These are phyloP conservation scores for Phaeoacremonium minimum DNA, from an alignment of 2,329 filamentous ascomycete species.

Conservation along the genomic window DNA sequence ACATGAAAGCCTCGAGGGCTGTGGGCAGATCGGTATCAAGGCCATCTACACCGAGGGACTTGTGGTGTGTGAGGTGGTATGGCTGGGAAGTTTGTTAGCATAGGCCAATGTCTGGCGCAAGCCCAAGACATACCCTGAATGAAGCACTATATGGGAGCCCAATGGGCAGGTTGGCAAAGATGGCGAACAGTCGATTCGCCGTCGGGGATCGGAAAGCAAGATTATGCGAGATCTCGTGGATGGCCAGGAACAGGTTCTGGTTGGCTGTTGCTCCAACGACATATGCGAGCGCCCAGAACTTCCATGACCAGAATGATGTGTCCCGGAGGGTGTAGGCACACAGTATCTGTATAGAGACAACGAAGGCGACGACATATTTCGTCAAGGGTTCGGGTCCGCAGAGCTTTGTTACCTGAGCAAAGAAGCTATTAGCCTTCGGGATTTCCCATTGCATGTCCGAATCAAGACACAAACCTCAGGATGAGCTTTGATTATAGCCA, in stretches of 20 bases:
- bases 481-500: slow-evolving; percentile 96
- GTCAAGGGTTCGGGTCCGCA: slow-evolving; percentile 95
- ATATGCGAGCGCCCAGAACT: slow-evolving; percentile 84
- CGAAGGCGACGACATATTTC: slow-evolving; percentile 82
- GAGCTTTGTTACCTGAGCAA: slow-evolving; percentile 81
- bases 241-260: slow-evolving; percentile 97
- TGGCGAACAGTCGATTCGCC: slow-evolving; percentile 81
- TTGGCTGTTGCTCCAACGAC: slow-evolving; percentile 91
- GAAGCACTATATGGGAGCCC: slow-evolving; percentile 94
- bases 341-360: slow-evolving; percentile 76
- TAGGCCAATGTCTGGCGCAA: not conserved
- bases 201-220: slow-evolving; percentile 80
- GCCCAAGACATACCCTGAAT: slow-evolving; percentile 67
- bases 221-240: slow-evolving; percentile 98
- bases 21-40: slow-evolving; percentile 96
- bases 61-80: slow-evolving; percentile 98
- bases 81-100: slow-evolving; percentile 48
- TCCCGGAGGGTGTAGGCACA: slow-evolving; percentile 75
- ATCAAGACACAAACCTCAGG: slow-evolving; percentile 62
- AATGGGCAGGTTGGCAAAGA: slow-evolving; percentile 94
- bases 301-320: slow-evolving; percentile 75
- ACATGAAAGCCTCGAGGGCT: slow-evolving; percentile 81
- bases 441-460: not conserved
- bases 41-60: slow-evolving; percentile 93
- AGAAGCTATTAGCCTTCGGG: slow-evolving; percentile 8